Evolutionary conservation across 352 stramenopile genomes (phyloP).

Genomic region (Pythium myriotylum): DNA sequence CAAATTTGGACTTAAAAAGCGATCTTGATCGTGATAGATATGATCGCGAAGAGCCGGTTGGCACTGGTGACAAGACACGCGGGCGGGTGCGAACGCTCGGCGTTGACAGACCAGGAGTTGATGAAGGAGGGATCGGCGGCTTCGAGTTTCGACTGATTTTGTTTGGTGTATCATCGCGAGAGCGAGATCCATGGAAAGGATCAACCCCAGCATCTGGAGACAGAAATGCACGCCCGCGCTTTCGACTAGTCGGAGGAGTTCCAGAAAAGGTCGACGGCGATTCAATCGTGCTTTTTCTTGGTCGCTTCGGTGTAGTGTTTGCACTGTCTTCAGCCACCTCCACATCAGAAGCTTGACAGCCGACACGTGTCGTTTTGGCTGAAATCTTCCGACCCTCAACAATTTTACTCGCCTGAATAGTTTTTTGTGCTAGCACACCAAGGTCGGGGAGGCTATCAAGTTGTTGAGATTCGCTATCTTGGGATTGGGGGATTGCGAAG

Average conservation of each 20-base stretch:
- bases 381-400: conserved; percentile 13
- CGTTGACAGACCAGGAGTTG: conserved; percentile 28
- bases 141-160: conserved; percentile 12
- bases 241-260: conserved; percentile 26
- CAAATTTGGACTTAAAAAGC: conserved; percentile 73
- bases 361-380: background rate
- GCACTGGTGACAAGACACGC: conserved; percentile 49
- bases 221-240: conserved; percentile 31
- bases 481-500: conserved; percentile 59
- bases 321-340: background rate
- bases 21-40: conserved; percentile 56
- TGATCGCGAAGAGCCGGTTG: conserved; percentile 34
- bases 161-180: conserved; percentile 19
- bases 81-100: conserved; percentile 54
- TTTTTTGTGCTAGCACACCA: conserved; percentile 33
- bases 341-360: no score
- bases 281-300: conserved; percentile 17
- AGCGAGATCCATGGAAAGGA: background rate
- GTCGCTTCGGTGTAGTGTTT: conserved; percentile 16
- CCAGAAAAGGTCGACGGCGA: conserved; percentile 1
- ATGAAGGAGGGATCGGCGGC: conserved; percentile 5
- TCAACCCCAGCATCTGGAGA: conserved; percentile 32
- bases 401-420: conserved; percentile 20
- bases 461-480: conserved; percentile 50
- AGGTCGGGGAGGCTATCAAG: conserved; percentile 41